phyloP scores from a whole-genome alignment of 139 green algal species.

The Closterium sp. region DNA sequence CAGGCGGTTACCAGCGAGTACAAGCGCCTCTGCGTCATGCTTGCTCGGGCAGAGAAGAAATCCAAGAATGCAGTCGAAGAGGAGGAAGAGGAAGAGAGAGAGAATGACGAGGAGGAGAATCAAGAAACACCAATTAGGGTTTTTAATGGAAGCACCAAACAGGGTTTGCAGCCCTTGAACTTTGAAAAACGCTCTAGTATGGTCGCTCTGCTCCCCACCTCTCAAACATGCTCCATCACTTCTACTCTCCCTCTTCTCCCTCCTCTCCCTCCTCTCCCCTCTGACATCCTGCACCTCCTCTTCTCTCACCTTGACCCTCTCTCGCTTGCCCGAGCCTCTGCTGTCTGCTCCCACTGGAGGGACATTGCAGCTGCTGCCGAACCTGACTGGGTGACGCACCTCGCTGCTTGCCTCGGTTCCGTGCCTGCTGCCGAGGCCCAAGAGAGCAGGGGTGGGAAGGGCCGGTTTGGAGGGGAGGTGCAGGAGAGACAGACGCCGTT shows the following conservation, averaged over 20 bases:
- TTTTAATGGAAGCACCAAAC: too few relatives aligned
- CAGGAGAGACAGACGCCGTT: neutral
- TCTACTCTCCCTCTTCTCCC: too few relatives aligned
- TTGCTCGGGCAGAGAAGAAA: neutral
- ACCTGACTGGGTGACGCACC: neutral
- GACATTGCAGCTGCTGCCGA: neutral
- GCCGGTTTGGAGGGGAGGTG: neutral
- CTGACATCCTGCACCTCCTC: neutral
- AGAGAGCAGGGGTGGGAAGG: neutral
- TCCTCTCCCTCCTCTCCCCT: neutral
- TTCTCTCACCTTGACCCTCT: neutral
- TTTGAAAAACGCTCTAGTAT: too few relatives aligned
- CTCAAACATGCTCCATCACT: too few relatives aligned
- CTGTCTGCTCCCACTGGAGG: neutral
- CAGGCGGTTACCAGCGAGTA: neutral
- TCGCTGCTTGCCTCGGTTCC: neutral
- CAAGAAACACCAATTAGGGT: too few relatives aligned
- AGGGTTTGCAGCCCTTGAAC: too few relatives aligned
- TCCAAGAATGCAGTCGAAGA: neutral
- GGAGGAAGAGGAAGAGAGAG: neutral
- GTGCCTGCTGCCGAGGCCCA: neutral
- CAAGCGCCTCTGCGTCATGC: neutral
- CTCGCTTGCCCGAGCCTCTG: neutral
- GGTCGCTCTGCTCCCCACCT: too few relatives aligned
- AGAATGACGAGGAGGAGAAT: too few relatives aligned